Evolutionary conservation across 805 yeast species (phyloP), one percentile per base, ranked within the genome.

Genomic region (Wickerhamomyces canadensis): DNA sequence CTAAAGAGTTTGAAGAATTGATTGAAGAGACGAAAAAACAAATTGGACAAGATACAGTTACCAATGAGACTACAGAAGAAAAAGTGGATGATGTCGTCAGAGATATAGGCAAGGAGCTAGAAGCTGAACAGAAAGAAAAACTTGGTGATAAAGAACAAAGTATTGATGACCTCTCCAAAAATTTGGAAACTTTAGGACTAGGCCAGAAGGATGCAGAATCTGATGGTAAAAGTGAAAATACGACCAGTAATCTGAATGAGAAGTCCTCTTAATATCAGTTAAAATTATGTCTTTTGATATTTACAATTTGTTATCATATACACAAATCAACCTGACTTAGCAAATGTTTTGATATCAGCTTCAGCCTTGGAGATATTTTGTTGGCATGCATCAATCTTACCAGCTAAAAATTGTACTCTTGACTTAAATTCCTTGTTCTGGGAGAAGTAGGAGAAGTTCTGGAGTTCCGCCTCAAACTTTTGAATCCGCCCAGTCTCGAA

Each of bases 401-500:
- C 68, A 7, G 82, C 72, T 32, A 89, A 59, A 49, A 83, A 89
- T 24, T 71, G 72, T 40, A 84, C 56, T 50, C 98, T 68, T 15
- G 69, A 68, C 41, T 67, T 73, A 55, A 84, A 72, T 35, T 76
- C 69, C 50, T 73, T 76, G 18, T 69, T 60, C 34, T 71, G 74
- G 2, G 66, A 68, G 27, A 78, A 63, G 31, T 64, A 67, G 1
- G 78, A 70, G 35, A 84, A 68, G 19, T 68, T 69, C n/a, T 62
- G 62, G 31, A 91, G 61, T 52, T 91, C 97, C 18, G 70, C 78
- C 55, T 89, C 97, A 52, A 75, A 67, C 45, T 71, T 72, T 35
- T 62, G 55, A 35, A 91, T 81, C 50, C 80, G 76, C 2, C 65
- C 68, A 10, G 74, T 72, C 50, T 87, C 95, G 37, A 74, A 58